Evolutionary conservation across 75 land plant genomes (phyloP), one percentile per base, ranked within the genome.

Genomic region (Sequoiadendron giganteum): DNA sequence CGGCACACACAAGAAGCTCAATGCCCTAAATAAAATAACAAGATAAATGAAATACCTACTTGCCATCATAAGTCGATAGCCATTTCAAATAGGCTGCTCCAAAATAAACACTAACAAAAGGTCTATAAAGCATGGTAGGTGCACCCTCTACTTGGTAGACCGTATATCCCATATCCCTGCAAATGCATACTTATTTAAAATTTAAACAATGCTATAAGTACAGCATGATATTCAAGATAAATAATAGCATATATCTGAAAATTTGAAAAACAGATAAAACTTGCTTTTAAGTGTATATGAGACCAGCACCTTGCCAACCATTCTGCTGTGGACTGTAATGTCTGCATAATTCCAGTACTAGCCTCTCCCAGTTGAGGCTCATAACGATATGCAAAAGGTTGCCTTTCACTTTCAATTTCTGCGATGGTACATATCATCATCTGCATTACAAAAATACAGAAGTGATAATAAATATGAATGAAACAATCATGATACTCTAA

Each of bases 361-460:
- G 92, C 89, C 49, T 97, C 94, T 87, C 93, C 92, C 7, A 89
- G 83, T 89, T 93, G 95, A 70, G 87, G 88, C 52, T 95, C 93
- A 90, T 89, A 94, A 32, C 90, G 88, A 32, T 86, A 87, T 3
- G 95, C 93, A 79, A 98, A 91, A 68, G 92, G 95, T 84, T 95
- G 95, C 85, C 98, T 93, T 81, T 91, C 93, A 87, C 99, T 97
- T 89, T 91, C 99, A 89, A 98, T 92, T 89, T 97, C 99, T 87
- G 97, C 95, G 87, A 98, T 91, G 61, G 99, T 95, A 93, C 99
- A 97, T 56, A 98, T 90, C 95, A 97, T 95, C 56, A 92, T 92
- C 99, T 97, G 91, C 75, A 87, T 6, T 47, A 82, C 52, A 70
- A 32, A 82, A 32, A 21, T 48, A 47, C 42, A 36, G 79, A 52